phyloP scores from a whole-genome alignment of 768 basidiomycete species.

The Mycena leptocephala region DNA sequence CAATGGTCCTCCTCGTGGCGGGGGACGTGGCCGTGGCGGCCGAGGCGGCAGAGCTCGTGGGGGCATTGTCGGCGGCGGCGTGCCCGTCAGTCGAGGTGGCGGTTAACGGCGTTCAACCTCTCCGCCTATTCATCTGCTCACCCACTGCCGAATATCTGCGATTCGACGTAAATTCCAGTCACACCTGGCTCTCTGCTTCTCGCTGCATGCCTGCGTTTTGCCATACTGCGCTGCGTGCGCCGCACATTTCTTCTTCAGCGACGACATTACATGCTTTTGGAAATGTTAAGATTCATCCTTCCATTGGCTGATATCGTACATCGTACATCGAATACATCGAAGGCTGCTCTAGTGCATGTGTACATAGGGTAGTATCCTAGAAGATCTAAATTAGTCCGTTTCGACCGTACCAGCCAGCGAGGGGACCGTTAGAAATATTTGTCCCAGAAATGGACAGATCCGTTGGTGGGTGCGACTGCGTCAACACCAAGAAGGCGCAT shows the following conservation, averaged over 20 bases:
- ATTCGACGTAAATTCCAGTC: slow-evolving; percentile 16
- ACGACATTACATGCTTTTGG: not conserved
- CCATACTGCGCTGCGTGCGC: not conserved
- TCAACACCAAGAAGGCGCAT: slow-evolving; percentile 80
- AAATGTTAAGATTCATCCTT: not conserved
- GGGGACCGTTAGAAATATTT: not conserved
- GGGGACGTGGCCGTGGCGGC: slow-evolving; percentile 3
- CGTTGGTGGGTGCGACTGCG: slow-evolving; percentile 77
- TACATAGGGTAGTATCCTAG: not conserved
- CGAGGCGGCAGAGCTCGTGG: slow-evolving; percentile 20
- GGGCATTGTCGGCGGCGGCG: slow-evolving; percentile 26
- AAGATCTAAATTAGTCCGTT: not conserved
- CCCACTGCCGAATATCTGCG: slow-evolving; percentile 14
- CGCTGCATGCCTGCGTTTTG: not conserved
- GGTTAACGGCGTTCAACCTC: not conserved
- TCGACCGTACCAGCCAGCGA: not conserved
- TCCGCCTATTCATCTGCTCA: not conserved
- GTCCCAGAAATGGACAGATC: slow-evolving; percentile 89
- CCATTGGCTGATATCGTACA: slow-evolving; percentile 28
- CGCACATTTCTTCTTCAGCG: not conserved
- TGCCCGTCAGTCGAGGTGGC: slow-evolving; percentile 20
- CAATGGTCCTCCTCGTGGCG: not conserved
- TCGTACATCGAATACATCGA: slow-evolving; percentile 6
- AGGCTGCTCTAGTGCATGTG: slow-evolving; percentile 23
- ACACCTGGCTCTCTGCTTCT: slow-evolving; percentile 8